Conservation (phyloP, 2,329 filamentous ascomycete genomes). For the Pseudogymnoascus verrucosus region DNA sequence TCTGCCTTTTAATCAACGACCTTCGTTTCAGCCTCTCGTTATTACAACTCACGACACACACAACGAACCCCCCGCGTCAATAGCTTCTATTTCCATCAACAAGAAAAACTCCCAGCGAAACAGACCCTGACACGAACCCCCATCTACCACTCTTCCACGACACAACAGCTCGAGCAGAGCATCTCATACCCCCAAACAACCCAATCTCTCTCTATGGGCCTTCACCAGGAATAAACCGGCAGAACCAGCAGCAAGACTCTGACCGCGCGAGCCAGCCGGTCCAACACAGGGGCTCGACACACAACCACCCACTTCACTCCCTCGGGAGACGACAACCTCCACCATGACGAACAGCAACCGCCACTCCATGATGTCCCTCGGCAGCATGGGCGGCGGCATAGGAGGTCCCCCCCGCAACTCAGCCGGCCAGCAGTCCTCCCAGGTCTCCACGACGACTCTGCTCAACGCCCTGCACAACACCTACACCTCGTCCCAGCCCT, state of each 20-base stretch:
- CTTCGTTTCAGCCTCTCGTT: background rate
- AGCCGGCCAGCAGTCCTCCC: slow-evolving; percentile 60
- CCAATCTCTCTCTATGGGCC: background rate
- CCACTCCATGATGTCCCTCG: slow-evolving; percentile 58
- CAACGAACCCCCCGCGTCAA: background rate
- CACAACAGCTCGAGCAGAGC: background rate
- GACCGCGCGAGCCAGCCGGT: background rate
- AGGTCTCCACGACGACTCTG: slow-evolving; percentile 87
- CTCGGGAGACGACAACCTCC: background rate
- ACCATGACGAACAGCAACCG: slow-evolving; percentile 18
- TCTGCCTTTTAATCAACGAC: background rate
- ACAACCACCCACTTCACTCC: background rate
- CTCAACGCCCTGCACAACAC: slow-evolving; percentile 87
- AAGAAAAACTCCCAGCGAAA: background rate
- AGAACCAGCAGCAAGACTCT: slow-evolving; percentile 3
- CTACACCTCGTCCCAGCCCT: slow-evolving; percentile 75
- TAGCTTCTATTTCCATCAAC: background rate
- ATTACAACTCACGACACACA: background rate
- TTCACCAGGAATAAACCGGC: background rate
- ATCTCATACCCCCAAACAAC: background rate
- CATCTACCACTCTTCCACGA: background rate
- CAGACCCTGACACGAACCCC: background rate
- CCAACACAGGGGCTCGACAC: background rate
- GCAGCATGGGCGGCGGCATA: slow-evolving; percentile 41
- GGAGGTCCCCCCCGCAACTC: slow-evolving; percentile 44